Evolutionary conservation across 1,139 yeast genomes (phyloP).

Genomic region (Arxiozyma slooffiae): DNA sequence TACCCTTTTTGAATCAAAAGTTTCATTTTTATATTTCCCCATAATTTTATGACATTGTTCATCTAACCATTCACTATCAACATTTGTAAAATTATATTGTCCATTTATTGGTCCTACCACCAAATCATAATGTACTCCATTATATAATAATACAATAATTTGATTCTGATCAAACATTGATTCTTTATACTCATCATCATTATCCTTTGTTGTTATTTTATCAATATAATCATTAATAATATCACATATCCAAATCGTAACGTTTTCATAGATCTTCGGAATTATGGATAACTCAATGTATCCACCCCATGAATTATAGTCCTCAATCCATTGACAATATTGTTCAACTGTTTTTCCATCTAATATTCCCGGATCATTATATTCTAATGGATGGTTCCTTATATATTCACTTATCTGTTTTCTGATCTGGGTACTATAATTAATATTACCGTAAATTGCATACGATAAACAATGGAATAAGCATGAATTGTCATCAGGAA

Average conservation of each 20-base stretch:
- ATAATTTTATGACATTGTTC: constrained; percentile 24
- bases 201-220: constrained; percentile 35
- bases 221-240: constrained; percentile 35
- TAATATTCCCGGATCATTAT: constrained; percentile 47
- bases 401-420: constrained; percentile 31
- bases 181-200: not conserved
- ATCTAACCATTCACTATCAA: constrained; percentile 30
- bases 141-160: constrained; percentile 50
- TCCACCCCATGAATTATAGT: constrained; percentile 73
- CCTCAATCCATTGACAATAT: constrained; percentile 54
- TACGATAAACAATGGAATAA: constrained; percentile 60
- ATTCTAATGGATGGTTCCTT: constrained; percentile 36
- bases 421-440: constrained; percentile 18
- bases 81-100: not conserved
- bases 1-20: constrained; percentile 59
- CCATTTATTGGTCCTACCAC: constrained; percentile 29
- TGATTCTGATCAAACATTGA: constrained; percentile 13
- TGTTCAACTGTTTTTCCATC: constrained; percentile 42
- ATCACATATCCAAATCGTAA: constrained; percentile 1
- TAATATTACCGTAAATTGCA: constrained; percentile 36
- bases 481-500: constrained; percentile 54
- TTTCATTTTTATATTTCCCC: constrained; percentile 46
- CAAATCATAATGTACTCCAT: constrained; percentile 72
- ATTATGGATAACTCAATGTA: constrained; percentile 69
- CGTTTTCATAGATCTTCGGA: constrained; percentile 28